Evolutionary conservation across 2,329 filamentous ascomycete genomes (phyloP).

Genomic region (Fusarium oxysporum): DNA sequence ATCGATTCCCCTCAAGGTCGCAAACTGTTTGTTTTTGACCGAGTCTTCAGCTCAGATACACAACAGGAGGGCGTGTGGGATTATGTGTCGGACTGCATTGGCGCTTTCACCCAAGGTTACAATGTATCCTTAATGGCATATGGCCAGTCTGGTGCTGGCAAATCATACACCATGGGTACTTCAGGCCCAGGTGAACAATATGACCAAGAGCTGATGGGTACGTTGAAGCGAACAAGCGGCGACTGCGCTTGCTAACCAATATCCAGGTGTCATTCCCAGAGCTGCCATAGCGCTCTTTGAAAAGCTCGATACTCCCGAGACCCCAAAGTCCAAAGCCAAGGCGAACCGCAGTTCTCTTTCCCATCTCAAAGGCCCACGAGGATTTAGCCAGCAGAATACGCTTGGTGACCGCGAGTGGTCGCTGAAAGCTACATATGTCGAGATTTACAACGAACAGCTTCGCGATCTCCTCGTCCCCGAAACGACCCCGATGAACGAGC

Average conservation of each 20-base stretch:
- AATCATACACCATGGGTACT: constrained; percentile 99
- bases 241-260: constrained; percentile 8
- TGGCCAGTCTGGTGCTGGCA: constrained; percentile 96
- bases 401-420: constrained; percentile 84
- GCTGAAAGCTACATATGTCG: constrained; percentile 91
- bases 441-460: constrained; percentile 98
- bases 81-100: constrained; percentile 90
- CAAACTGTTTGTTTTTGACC: constrained; percentile 96
- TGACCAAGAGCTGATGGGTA: constrained; percentile 81
- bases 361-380: constrained; percentile 81
- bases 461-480: constrained; percentile 90
- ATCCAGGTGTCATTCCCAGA: constrained; percentile 89
- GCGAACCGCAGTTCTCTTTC: constrained; percentile 76
- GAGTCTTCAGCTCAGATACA: constrained; percentile 87
- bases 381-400: constrained; percentile 67
- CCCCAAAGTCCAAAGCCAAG: constrained; percentile 55
- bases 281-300: constrained; percentile 90
- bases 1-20: constrained; percentile 93
- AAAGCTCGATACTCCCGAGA: constrained; percentile 77
- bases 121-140: constrained; percentile 98
- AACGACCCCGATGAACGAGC: constrained; percentile 73
- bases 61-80: constrained; percentile 93
- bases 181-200: constrained; percentile 84
- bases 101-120: constrained; percentile 93
- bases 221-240: constrained; percentile 50